phyloP scores from a whole-genome alignment of 345 rosid species.

The Melaleuca alternifolia region DNA sequence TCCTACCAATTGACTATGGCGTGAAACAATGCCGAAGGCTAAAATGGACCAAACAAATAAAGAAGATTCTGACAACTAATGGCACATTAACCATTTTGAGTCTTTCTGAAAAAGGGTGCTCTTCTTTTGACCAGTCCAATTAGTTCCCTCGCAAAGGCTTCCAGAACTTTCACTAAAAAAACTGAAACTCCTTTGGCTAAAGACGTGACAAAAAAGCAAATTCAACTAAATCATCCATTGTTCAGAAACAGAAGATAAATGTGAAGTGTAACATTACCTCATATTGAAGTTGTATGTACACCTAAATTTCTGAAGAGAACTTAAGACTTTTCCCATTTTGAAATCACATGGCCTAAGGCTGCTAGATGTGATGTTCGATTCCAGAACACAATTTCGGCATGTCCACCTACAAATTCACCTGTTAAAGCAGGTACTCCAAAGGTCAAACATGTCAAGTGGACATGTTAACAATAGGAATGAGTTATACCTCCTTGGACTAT shows the following conservation, averaged over 20 bases:
- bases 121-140: background rate
- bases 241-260: background rate
- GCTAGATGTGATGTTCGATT: conserved; percentile 61
- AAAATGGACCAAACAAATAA: background rate
- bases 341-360: conserved; percentile 82
- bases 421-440: background rate
- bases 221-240: background rate
- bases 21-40: background rate
- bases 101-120: background rate
- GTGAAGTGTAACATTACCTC: conserved; percentile 29
- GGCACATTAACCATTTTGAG: background rate
- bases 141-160: background rate
- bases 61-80: background rate
- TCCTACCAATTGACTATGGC: background rate
- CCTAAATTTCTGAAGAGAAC: conserved; percentile 58
- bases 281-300: conserved; percentile 71
- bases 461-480: background rate
- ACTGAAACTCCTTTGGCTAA: background rate
- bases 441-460: background rate
- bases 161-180: background rate
- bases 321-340: conserved; percentile 69
- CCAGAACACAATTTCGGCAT: conserved; percentile 53
- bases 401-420: conserved; percentile 50
- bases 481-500: conserved; percentile 81
- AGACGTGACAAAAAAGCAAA: background rate